Conservation (phyloP, 1,139 yeast species). For the Hanseniaspora uvarum region DNA sequence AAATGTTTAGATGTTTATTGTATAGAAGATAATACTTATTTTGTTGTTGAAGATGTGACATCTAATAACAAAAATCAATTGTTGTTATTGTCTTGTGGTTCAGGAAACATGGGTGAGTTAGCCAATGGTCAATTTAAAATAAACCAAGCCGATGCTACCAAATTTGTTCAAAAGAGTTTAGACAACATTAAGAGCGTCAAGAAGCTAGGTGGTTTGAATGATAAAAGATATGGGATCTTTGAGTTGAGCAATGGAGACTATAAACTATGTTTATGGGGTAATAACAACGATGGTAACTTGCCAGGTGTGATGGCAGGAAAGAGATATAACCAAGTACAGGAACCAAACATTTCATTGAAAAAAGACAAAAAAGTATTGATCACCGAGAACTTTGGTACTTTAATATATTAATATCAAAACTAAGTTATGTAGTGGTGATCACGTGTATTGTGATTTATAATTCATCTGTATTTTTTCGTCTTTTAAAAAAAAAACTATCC, state of each 20-base stretch:
- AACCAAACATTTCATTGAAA: slow-evolving; percentile 15
- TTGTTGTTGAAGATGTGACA: slow-evolving; percentile 32
- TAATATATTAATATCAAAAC: neutral
- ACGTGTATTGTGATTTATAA: neutral
- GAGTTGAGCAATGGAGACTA: slow-evolving; percentile 56
- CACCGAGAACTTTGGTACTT: slow-evolving; percentile 8
- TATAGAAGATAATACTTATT: slow-evolving; percentile 57
- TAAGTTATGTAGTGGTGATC: neutral
- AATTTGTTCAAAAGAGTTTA: slow-evolving; percentile 43
- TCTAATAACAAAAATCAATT: slow-evolving; percentile 20
- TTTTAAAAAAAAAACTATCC: neutral
- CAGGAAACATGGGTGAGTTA: slow-evolving; percentile 78
- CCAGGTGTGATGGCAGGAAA: slow-evolving; percentile 35
- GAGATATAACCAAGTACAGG: slow-evolving; percentile 19
- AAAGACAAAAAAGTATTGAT: neutral
- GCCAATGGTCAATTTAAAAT: slow-evolving; percentile 72
- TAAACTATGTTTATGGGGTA: slow-evolving; percentile 54
- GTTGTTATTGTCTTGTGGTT: slow-evolving; percentile 57
- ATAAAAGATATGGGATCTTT: slow-evolving; percentile 56
- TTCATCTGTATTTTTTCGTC: neutral
- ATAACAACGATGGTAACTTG: slow-evolving; percentile 68
- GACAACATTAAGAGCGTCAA: slow-evolving; percentile 38
- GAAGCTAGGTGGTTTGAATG: slow-evolving; percentile 44
- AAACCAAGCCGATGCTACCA: slow-evolving; percentile 57
- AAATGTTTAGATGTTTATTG: slow-evolving; percentile 49